These are phyloP conservation scores for Lasiosphaeris hirsuta DNA, from an alignment of 495 filamentous ascomycete genomes.

Conservation along the genomic window DNA sequence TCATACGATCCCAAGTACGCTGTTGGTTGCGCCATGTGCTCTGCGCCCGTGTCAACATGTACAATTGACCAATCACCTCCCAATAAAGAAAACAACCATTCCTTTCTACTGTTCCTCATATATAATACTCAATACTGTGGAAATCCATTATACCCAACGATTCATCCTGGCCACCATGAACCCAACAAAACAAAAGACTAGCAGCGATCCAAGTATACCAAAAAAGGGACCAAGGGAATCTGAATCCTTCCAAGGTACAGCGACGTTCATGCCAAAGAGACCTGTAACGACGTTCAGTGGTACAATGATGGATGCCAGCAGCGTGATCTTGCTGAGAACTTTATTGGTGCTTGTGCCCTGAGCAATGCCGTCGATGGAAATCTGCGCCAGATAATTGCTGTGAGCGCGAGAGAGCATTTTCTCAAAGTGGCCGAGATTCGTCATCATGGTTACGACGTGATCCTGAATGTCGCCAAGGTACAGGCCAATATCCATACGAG, in stretches of 20 bases:
- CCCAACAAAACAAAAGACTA: constrained; percentile 55
- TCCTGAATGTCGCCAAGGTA: constrained; percentile 97
- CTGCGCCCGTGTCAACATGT: too few relatives aligned
- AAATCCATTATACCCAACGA: constrained; percentile 22
- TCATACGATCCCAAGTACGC: too few relatives aligned
- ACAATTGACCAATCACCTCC: too few relatives aligned
- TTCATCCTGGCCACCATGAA: constrained; percentile 31
- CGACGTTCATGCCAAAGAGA: constrained; percentile 96
- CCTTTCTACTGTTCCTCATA: not conserved
- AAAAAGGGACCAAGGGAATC: constrained; percentile 71
- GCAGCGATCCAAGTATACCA: constrained; percentile 68
- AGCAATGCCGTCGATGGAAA: constrained; percentile 83
- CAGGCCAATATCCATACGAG: constrained; percentile 90
- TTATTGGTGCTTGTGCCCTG: constrained; percentile 78
- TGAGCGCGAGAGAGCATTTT: constrained; percentile 96
- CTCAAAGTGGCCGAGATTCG: constrained; percentile 90
- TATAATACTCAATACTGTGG: not conserved
- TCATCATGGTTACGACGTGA: constrained; percentile 99
- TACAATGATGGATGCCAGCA: constrained; percentile 89
- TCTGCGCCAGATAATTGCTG: constrained; percentile 92
- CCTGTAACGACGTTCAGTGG: constrained; percentile 95
- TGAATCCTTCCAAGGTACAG: constrained; percentile 63
- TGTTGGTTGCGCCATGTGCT: too few relatives aligned
- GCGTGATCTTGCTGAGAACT: constrained; percentile 90
- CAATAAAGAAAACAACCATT: not conserved